Base-by-base conservation (phyloP, 129 eudicot genomes). In the Arctium lappa region DNA sequence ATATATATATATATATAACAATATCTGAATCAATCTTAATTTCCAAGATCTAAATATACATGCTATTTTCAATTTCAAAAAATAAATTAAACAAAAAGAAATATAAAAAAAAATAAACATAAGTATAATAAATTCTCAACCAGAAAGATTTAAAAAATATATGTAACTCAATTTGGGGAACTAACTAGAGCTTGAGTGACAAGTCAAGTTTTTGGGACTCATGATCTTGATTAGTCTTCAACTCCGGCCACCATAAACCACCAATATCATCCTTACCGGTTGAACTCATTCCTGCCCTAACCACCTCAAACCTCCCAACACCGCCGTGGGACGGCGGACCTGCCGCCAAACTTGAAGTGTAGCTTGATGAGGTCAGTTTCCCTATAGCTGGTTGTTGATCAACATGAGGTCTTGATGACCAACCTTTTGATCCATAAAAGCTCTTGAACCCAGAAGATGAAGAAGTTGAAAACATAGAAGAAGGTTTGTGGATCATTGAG, bases 401-500 rank as follows among this genome's bases (percentile, higher is more conserved):
- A 38, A 85, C 87, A 65, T 82, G 89, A 6, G 85, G 76, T 63
- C 91, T 90, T 12, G 86, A 79, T 31, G 86, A 69, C 90, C 88
- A 85, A 9, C 91, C 91, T 63, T 71, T 82, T 9, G 76, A 71
- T n/a, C 93, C 88, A 40, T 85, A 83, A 48, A 87, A 50, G 73
- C 84, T 83, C 77, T 70, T 81, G 74, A 75, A 89, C 0, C 85
- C 85, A 38, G 78, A 72, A 27, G 90, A 76, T 69, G 29, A 71
- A 32, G 82, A 76, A 29, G 79, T 34, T 22, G 87, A 85, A 31
- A 88, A 79, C 86, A 62, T 73, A 15, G 75, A 74, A 80, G 81
- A 18, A 78, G 88, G 91, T 65, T 90, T 90, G 70, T 90, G 91
- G 78, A 90, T 86, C 89, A 86, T 87, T 4, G 93, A 90, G 84